A percentile compares a stretch with the other conserved stretches of the same genome.
Conservation (phyloP, 2,329 filamentous ascomycete species). For the Monosporascus sp. region DNA sequence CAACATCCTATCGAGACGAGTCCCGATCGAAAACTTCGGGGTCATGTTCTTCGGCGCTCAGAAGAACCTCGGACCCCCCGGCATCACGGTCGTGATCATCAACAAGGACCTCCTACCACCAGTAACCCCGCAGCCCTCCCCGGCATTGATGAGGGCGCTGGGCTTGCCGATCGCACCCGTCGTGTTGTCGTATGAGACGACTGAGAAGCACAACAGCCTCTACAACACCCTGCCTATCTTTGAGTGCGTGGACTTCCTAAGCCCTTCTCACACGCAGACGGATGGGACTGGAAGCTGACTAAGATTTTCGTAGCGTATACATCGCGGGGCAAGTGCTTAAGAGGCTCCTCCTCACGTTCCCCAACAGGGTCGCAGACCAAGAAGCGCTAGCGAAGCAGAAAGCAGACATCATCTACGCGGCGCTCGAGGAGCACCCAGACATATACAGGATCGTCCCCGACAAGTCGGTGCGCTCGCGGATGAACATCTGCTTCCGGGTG, state of each 20-base stretch:
- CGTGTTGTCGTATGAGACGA: slow-evolving; percentile 75
- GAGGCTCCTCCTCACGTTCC: slow-evolving; percentile 60
- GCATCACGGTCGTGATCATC: slow-evolving; percentile 81
- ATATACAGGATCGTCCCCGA: slow-evolving; percentile 76
- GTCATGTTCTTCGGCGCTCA: slow-evolving; percentile 90
- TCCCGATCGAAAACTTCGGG: slow-evolving; percentile 75
- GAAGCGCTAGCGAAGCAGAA: slow-evolving; percentile 70
- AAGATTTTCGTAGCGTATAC: slow-evolving; percentile 57
- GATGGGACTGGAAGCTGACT: neutral
- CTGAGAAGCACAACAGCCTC: slow-evolving; percentile 88
- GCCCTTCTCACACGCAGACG: neutral
- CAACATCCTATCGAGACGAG: slow-evolving; percentile 78
- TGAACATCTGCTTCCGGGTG: slow-evolving; percentile 94
- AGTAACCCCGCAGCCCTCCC: slow-evolving; percentile 56
- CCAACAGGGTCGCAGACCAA: slow-evolving; percentile 70
- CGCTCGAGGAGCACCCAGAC: slow-evolving; percentile 66
- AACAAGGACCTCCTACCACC: slow-evolving; percentile 76
- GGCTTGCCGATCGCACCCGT: slow-evolving; percentile 73
- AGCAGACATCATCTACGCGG: slow-evolving; percentile 68
- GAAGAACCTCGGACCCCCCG: slow-evolving; percentile 86
- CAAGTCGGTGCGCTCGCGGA: slow-evolving; percentile 70
- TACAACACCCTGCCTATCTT: slow-evolving; percentile 97
- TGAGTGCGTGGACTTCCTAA: slow-evolving; percentile 44
- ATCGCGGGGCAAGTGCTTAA: slow-evolving; percentile 85
- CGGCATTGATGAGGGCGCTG: slow-evolving; percentile 66